These are phyloP conservation scores for Paxillus ammoniavirescens DNA, from an alignment of 768 basidiomycete genomes.

Conservation along the genomic window DNA sequence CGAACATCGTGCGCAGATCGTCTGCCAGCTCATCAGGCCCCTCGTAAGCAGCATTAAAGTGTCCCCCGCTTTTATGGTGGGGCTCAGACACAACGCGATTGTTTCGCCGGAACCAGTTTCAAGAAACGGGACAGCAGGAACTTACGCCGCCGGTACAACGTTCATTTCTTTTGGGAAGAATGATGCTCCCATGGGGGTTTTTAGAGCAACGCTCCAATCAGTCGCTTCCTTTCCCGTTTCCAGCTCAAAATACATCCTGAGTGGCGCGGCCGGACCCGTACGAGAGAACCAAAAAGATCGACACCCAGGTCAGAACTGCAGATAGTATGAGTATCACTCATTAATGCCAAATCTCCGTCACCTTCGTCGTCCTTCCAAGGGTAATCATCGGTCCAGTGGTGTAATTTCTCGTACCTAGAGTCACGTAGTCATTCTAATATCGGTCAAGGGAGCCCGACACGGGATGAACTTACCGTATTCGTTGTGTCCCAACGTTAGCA, in stretches of 20 bases:
- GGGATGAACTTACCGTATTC: slow-evolving; percentile 40
- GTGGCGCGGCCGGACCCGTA: slow-evolving; percentile 54
- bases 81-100: slow-evolving; percentile 46
- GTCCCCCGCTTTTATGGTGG: slow-evolving; percentile 51
- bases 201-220: not conserved
- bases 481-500: slow-evolving; percentile 43
- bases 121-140: slow-evolving; percentile 1
- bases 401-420: slow-evolving; percentile 48
- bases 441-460: not conserved
- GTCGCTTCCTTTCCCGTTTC: not conserved
- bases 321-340: not conserved
- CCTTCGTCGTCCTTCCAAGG: slow-evolving; percentile 60
- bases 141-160: slow-evolving; percentile 38
- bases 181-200: slow-evolving; percentile 48
- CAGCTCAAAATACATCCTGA: slow-evolving; percentile 58
- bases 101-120: slow-evolving; percentile 42
- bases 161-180: slow-evolving; percentile 51
- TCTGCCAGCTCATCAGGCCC: slow-evolving; percentile 44
- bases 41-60: slow-evolving; percentile 59
- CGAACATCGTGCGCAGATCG: slow-evolving; percentile 58
- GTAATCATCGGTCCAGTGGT: slow-evolving; percentile 50
- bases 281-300: slow-evolving; percentile 58
- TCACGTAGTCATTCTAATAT: not conserved
- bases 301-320: slow-evolving; percentile 59
- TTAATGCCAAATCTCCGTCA: slow-evolving; percentile 8